Evolutionary conservation across 495 filamentous ascomycete species (phyloP).

Genomic region (Daldinia loculata): DNA sequence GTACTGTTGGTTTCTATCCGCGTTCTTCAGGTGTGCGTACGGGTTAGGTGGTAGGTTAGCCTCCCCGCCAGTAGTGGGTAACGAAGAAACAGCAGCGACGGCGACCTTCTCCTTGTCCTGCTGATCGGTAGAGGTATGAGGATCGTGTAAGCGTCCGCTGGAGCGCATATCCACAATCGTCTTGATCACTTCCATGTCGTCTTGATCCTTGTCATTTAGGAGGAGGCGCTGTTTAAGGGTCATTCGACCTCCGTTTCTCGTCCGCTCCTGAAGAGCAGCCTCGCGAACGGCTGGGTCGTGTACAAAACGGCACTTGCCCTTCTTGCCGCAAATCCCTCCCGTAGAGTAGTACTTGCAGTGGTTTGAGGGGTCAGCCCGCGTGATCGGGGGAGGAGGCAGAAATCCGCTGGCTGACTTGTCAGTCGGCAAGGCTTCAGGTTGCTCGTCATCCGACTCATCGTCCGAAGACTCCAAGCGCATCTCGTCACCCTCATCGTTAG

Average conservation of each 20-base stretch:
- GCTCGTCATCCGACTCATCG: constrained; percentile 55
- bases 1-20: constrained; percentile 19
- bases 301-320: constrained; percentile 71
- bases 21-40: constrained; percentile 40
- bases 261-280: constrained; percentile 61
- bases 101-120: constrained; percentile 28
- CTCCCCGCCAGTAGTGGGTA: constrained; percentile 43
- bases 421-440: constrained; percentile 58
- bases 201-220: constrained; percentile 65
- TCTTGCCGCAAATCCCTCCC: constrained; percentile 68
- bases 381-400: constrained; percentile 53
- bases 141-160: constrained; percentile 43
- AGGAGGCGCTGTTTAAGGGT: constrained; percentile 64
- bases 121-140: constrained; percentile 34
- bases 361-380: constrained; percentile 60
- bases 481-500: constrained; percentile 65
- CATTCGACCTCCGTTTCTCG: constrained; percentile 63
- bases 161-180: constrained; percentile 52
- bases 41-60: constrained; percentile 47
- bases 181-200: constrained; percentile 64
- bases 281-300: constrained; percentile 63
- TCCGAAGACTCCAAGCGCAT: constrained; percentile 55
- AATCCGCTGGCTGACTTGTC: constrained; percentile 38
- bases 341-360: constrained; percentile 70
- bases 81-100: constrained; percentile 32